These are phyloP conservation scores for Sugiyamaella qingdaonensis DNA, from an alignment of 805 yeast species.

Conservation along the genomic window DNA sequence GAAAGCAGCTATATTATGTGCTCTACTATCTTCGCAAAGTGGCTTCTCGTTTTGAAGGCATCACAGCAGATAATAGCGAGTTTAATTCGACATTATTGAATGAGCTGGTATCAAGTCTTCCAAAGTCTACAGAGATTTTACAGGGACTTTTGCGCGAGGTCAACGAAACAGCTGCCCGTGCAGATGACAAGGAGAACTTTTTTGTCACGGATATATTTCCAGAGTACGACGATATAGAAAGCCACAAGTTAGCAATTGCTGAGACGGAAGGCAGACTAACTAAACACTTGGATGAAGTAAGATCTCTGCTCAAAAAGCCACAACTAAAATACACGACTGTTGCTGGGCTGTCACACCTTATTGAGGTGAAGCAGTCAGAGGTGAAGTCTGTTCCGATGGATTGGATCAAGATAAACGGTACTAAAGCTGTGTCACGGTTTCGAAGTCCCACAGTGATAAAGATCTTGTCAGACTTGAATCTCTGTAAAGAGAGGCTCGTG, in stretches of 20 bases:
- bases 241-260: constrained; percentile 31
- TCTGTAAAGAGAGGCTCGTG: constrained; percentile 53
- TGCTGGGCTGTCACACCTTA: constrained; percentile 65
- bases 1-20: constrained; percentile 57
- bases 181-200: constrained; percentile 24
- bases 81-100: constrained; percentile 37
- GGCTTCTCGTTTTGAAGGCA: constrained; percentile 25
- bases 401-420: constrained; percentile 79
- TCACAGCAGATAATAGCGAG: constrained; percentile 18
- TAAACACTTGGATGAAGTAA: constrained; percentile 48
- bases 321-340: constrained; percentile 51
- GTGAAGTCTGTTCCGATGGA: constrained; percentile 57
- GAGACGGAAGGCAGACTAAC: constrained; percentile 45
- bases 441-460: constrained; percentile 55
- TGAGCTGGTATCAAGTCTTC: constrained; percentile 38
- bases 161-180: constrained; percentile 24
- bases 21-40: constrained; percentile 42
- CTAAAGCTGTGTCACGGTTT: constrained; percentile 61
- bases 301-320: constrained; percentile 50
- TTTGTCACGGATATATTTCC: constrained; percentile 23
- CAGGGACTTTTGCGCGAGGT: constrained; percentile 25
- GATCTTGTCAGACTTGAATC: constrained; percentile 52
- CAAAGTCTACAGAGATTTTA: constrained; percentile 32
- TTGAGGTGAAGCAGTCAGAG: constrained; percentile 66
- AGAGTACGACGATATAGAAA: constrained; percentile 13